Conservation (phyloP, 2,329 filamentous ascomycete species). For the Fusarium piperis region DNA sequence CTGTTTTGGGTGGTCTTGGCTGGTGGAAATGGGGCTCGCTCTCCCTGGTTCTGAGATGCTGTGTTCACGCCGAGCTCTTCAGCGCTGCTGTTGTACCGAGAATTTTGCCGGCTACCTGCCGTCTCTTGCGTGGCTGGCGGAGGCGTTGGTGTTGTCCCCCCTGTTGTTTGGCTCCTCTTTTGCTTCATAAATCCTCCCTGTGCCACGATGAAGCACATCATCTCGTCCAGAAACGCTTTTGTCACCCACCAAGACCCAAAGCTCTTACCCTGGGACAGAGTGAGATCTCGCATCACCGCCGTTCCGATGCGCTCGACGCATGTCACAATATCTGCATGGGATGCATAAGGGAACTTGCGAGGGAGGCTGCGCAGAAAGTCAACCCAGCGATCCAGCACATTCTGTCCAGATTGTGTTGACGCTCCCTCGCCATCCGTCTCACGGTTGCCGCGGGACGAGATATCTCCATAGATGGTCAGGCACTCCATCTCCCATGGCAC, state of each 20-base stretch:
- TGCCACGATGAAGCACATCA: constrained; percentile 89
- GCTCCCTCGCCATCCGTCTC: constrained; percentile 40
- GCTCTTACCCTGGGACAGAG: constrained; percentile 78
- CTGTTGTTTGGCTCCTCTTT: constrained; percentile 52
- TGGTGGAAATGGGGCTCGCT: constrained; percentile 61
- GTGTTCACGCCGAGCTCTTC: constrained; percentile 58
- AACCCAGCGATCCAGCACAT: constrained; percentile 82
- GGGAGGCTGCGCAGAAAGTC: constrained; percentile 76
- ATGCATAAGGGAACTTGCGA: constrained; percentile 76
- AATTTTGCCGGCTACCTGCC: constrained; percentile 41
- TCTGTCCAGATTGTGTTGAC: constrained; percentile 58
- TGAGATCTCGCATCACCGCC: constrained; percentile 82
- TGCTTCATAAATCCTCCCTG: constrained; percentile 86
- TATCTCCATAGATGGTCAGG: constrained; percentile 68
- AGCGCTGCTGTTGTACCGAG: constrained; percentile 56
- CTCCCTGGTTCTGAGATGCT: constrained; percentile 58
- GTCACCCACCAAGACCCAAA: constrained; percentile 96
- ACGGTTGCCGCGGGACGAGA: constrained; percentile 59
- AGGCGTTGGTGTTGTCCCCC: constrained; percentile 41
- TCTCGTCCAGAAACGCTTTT: constrained; percentile 95
- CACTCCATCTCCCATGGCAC: constrained; percentile 73
- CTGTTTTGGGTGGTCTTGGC: constrained; percentile 54
- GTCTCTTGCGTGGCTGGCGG: constrained; percentile 50
- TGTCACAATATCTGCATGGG: constrained; percentile 77
- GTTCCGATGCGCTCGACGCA: constrained; percentile 81